Evolutionary conservation across 2,329 filamentous ascomycete species (phyloP), one percentile per base, ranked within the genome.

Genomic region (Neonectria hederae): DNA sequence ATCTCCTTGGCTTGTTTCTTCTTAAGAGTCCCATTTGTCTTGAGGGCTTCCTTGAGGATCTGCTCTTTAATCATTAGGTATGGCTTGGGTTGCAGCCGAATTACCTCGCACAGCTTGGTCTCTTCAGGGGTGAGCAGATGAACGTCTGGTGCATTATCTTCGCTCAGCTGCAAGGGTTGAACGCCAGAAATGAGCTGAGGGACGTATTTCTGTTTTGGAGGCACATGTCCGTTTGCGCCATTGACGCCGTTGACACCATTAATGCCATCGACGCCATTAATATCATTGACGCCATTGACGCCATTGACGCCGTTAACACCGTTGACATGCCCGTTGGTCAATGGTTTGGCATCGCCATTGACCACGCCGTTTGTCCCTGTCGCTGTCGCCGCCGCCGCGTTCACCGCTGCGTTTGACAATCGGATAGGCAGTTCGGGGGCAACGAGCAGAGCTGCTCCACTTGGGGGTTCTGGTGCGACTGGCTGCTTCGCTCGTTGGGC

Each of bases 31-130:
- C 96, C 96, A 63, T 96, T 95, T 63, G 90, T 90, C 80, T 95
- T 96, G 77, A 97, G 87, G 0, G 95, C 93, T 76, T 98, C 95
- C 73, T 93, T 92, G 56, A 98, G 80, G n/a, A 98, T 84, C 65
- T 92, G 90, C 77, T 97, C 94, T 79, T 99, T 99, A 79, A 98
- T 93, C 75, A 93, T 93, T 5, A 97, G 80, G 77, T 97, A 99
- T 1, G 96, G 93, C 81, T 99, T 99, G 0, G 96, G 96, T 78
- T 96, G 92, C 56, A 99, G 82, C 45, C 94, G 88, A 14, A 97
- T 86, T 43, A 91, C 86, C 71, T 92, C 92, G 81, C 96, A 99
- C 0, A 99, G 82, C 74, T 97, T 93, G 5, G 88, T 83, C 78
- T 99, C 96, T 69, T 97, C 93, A 1, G 89, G 86, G 0, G 92